Percentiles rank a stretch among this genome's conserved stretches.
Conservation (phyloP, 306 rosid genomes). For the Gastrolobium villosum region DNA sequence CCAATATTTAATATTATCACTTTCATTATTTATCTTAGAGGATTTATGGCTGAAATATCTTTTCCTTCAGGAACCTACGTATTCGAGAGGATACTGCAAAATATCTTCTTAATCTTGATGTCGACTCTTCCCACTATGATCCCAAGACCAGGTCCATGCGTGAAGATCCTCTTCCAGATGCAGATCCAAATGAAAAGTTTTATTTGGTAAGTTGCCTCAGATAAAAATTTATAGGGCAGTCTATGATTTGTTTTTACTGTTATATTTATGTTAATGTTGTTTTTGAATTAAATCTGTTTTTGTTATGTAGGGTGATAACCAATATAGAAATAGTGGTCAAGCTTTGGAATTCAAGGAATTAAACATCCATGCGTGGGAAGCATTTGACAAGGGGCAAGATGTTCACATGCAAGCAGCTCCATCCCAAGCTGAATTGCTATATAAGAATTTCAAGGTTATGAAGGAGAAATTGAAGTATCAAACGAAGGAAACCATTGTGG, state of each 20-base stretch:
- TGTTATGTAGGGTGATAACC: conserved; percentile 59
- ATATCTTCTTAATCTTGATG: conserved; percentile 71
- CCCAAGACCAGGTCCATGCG: conserved; percentile 73
- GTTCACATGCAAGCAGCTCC: conserved; percentile 56
- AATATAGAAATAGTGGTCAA: conserved; percentile 60
- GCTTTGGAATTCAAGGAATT: conserved; percentile 72
- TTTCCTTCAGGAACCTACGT: conserved; percentile 61
- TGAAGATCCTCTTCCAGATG: conserved; percentile 75
- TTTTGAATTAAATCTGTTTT: not conserved
- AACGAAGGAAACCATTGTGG: conserved; percentile 41
- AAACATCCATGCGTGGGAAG: conserved; percentile 69
- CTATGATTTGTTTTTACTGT: not conserved
- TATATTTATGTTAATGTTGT: conserved; percentile 15
- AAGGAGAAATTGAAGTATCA: conserved; percentile 58
- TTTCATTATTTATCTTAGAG: not conserved
- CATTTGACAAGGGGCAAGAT: conserved; percentile 72
- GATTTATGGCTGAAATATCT: not conserved
- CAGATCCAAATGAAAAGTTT: conserved; percentile 71
- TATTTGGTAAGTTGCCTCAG: conserved; percentile 52
- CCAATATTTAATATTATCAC: conserved; percentile 6
- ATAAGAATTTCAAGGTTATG: conserved; percentile 62
- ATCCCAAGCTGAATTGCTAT: conserved; percentile 49
- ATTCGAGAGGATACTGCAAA: conserved; percentile 74
- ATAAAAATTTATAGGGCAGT: not conserved
- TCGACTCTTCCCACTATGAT: conserved; percentile 67